Evolutionary conservation across 352 stramenopile species (phyloP), one percentile per base, ranked within the genome.

Genomic region (Elongisporangium senticosum): DNA sequence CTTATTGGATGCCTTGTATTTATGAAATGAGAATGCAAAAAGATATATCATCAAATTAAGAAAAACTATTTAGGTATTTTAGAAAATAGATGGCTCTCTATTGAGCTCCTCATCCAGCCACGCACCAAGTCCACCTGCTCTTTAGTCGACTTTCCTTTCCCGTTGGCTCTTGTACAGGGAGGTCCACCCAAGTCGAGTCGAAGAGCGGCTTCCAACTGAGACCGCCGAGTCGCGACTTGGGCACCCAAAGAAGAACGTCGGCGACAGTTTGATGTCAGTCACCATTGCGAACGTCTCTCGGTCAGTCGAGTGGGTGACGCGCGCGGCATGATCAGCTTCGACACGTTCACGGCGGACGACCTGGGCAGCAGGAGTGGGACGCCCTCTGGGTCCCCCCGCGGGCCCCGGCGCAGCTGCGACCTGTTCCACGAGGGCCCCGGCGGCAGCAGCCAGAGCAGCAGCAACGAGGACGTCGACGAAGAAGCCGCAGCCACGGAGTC

Each of bases 271-370:
- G 33, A 43, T 43, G 33, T 43, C 33, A 43, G 33, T 43, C 33
- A 43, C 33, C 3, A 43, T 43, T 43, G 33, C 33, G 15, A 17
- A 17, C 33, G 33, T 15, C 33, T 15, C 7, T 17, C 33, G 33
- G 33, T 43, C 33, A 10, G 33, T 43, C 33, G 33, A 43, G 33
- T 43, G 33, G 33, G 33, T 43, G 33, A 43, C 33, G 33, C 33
- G 33, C 33, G 33, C 33, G 33, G 33, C 37, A 90, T 90, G 78
- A 90, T 90, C 69, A 89, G 81, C 75, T 89, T 88, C 39, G 74
- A 90, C 71, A 89, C 81, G 39, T 90, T 90, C 71, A 75, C 67
- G 19, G 68, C 37, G 58, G 52, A 49, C 55, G 58, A 54, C 54
- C 73, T 52, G 71, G 68, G 47, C 71, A 84, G 65, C 65, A 71